These are phyloP conservation scores for Fusarium tupiense DNA, from an alignment of 2,329 filamentous ascomycete species.

Conservation along the genomic window DNA sequence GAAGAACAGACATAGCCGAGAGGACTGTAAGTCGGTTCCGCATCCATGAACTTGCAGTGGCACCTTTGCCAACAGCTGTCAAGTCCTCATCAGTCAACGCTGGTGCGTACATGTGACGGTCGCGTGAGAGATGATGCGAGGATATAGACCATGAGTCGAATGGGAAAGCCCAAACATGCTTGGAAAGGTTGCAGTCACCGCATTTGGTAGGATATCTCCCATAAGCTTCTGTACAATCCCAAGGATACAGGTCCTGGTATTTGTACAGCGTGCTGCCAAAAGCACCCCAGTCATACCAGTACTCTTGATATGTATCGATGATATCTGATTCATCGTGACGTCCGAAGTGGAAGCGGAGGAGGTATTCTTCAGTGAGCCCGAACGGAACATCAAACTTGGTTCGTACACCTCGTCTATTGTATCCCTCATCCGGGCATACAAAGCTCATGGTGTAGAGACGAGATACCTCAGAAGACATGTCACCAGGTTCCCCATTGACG, in stretches of 20 bases:
- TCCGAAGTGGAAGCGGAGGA: slow-evolving; percentile 52
- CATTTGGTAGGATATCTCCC: slow-evolving; percentile 49
- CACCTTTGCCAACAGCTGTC: slow-evolving; percentile 20
- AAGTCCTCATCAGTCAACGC: slow-evolving; percentile 10
- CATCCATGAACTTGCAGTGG: slow-evolving; percentile 46
- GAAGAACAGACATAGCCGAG: slow-evolving; percentile 45
- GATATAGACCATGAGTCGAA: slow-evolving; percentile 57
- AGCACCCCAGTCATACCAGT: slow-evolving; percentile 58
- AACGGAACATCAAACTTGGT: slow-evolving; percentile 51
- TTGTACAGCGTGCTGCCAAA: slow-evolving; percentile 52
- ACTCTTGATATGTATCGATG: slow-evolving; percentile 55
- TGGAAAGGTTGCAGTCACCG: slow-evolving; percentile 53
- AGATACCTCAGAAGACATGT: not conserved
- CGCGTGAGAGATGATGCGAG: slow-evolving; percentile 51
- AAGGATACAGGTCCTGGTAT: slow-evolving; percentile 56
- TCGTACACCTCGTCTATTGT: slow-evolving; percentile 38
- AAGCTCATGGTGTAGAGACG: slow-evolving; percentile 54
- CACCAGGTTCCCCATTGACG: slow-evolving; percentile 5
- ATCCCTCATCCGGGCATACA: slow-evolving; percentile 45
- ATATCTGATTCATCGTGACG: slow-evolving; percentile 54
- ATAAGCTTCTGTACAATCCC: slow-evolving; percentile 59
- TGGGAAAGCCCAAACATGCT: slow-evolving; percentile 57
- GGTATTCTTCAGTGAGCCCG: slow-evolving; percentile 56
- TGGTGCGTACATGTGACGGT: slow-evolving; percentile 48
- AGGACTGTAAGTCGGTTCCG: slow-evolving; percentile 49